A percentile compares a stretch with the other conserved stretches of the same genome.
phyloP scores from a whole-genome alignment of 2,329 filamentous ascomycete species.

The Sphaerulina musiva region DNA sequence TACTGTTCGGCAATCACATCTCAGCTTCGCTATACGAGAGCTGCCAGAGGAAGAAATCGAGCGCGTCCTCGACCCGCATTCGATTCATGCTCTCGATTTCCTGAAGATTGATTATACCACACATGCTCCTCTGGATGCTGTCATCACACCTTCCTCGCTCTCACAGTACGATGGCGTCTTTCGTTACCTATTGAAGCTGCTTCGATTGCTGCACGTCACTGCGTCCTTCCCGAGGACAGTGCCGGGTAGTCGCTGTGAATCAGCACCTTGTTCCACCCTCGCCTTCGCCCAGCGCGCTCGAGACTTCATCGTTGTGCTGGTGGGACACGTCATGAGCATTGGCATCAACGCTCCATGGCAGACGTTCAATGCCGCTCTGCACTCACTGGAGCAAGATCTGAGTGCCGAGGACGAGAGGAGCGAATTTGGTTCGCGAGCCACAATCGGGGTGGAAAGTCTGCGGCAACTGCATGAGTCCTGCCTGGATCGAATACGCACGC shows the following conservation, averaged over 20 bases:
- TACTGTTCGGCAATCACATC: slow-evolving; percentile 35
- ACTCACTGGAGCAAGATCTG: slow-evolving; percentile 55
- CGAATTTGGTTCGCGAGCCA: slow-evolving; percentile 10
- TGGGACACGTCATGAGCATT: slow-evolving; percentile 72
- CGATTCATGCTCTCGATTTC: slow-evolving; percentile 87
- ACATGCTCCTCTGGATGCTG: slow-evolving; percentile 60
- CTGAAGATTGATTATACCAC: slow-evolving; percentile 78
- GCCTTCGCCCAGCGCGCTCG: slow-evolving; percentile 67
- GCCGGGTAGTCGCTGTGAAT: not conserved
- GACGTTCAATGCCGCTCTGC: slow-evolving; percentile 60
- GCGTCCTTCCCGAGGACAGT: slow-evolving; percentile 31
- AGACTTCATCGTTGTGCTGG: slow-evolving; percentile 67
- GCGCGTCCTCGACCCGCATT: slow-evolving; percentile 73
- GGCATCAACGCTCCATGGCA: slow-evolving; percentile 70
- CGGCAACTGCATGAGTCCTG: slow-evolving; percentile 26
- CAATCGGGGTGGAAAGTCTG: slow-evolving; percentile 24
- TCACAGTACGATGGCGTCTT: slow-evolving; percentile 82
- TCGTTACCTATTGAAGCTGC: slow-evolving; percentile 66
- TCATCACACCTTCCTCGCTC: slow-evolving; percentile 66
- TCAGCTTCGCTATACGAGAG: slow-evolving; percentile 72
- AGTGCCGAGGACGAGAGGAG: slow-evolving; percentile 39
- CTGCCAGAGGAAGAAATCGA: slow-evolving; percentile 72
- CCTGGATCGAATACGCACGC: slow-evolving; percentile 27
- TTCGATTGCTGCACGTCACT: slow-evolving; percentile 61
- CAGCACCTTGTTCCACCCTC: not conserved